Conservation (phyloP, 768 basidiomycete species). For the Boletus reticulatus region DNA sequence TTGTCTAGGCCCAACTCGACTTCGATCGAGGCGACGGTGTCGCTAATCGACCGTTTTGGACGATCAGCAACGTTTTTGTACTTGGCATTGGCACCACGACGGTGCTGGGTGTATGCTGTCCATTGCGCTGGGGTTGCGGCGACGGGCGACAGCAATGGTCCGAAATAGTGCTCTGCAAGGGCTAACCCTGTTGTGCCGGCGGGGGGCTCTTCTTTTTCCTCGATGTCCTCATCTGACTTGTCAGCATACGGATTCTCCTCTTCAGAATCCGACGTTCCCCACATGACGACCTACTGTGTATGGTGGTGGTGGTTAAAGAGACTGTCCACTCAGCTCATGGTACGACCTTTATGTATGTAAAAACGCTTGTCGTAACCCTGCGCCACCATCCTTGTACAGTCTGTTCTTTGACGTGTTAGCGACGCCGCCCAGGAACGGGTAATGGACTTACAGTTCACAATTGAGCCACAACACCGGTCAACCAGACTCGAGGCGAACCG, state of each 20-base stretch:
- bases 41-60: not conserved
- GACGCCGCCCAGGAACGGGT: too few relatives aligned
- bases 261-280: too few relatives aligned
- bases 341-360: too few relatives aligned
- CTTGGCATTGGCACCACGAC: not conserved
- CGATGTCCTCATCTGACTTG: too few relatives aligned
- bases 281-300: too few relatives aligned
- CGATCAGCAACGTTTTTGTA: not conserved
- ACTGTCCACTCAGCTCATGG: not conserved
- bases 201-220: not conserved
- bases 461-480: too few relatives aligned
- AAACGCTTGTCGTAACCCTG: too few relatives aligned
- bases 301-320: not conserved
- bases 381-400: too few relatives aligned
- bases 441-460: too few relatives aligned
- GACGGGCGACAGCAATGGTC: slow-evolving; percentile 7
- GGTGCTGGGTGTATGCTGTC: slow-evolving; percentile 5
- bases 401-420: too few relatives aligned
- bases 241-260: too few relatives aligned
- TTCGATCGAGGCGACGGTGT: slow-evolving; percentile 1
- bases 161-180: slow-evolving; percentile 5
- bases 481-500: too few relatives aligned
- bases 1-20: not conserved
- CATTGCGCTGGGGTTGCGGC: not conserved
- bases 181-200: not conserved